Conservation (phyloP, 768 basidiomycete species). For the Botryobasidium botryosum region DNA sequence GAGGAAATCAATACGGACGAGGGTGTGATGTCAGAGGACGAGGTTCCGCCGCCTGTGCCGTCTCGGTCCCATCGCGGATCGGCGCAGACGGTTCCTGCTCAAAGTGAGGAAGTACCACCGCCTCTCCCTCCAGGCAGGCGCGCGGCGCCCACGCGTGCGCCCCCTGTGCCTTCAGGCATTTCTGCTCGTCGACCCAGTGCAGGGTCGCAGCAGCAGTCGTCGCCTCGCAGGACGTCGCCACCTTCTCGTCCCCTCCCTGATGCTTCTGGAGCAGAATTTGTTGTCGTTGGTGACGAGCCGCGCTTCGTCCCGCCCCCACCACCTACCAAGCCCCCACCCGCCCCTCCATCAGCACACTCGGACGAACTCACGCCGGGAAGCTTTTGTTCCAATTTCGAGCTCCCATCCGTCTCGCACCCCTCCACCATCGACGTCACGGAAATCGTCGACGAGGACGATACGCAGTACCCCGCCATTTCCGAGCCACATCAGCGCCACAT, state of each 20-base stretch:
- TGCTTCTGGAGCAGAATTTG: too few relatives aligned
- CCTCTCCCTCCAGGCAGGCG: slow-evolving; percentile 33
- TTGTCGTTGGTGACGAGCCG: too few relatives aligned
- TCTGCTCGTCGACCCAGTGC: background rate
- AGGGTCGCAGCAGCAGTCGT: slow-evolving; percentile 1
- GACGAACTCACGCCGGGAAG: too few relatives aligned
- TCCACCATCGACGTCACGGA: background rate
- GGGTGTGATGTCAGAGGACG: slow-evolving; percentile 24
- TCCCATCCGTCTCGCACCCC: background rate
- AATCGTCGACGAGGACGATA: background rate
- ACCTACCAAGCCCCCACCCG: slow-evolving; percentile 9
- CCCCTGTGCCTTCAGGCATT: slow-evolving; percentile 2
- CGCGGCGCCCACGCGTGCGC: background rate
- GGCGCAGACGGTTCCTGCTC: too few relatives aligned
- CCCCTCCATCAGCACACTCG: too few relatives aligned
- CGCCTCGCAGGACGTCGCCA: background rate
- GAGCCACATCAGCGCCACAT: slow-evolving; percentile 13
- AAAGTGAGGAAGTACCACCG: slow-evolving; percentile 15
- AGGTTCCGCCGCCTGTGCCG: slow-evolving; percentile 37
- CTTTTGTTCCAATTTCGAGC: background rate
- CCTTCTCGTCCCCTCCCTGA: too few relatives aligned
- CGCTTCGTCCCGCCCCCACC: too few relatives aligned
- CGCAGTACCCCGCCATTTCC: background rate
- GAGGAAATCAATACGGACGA: slow-evolving; percentile 49
- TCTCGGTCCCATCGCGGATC: slow-evolving; percentile 29